These are phyloP conservation scores for Ceriops tagal DNA, from an alignment of 345 rosid species.

Conservation along the genomic window DNA sequence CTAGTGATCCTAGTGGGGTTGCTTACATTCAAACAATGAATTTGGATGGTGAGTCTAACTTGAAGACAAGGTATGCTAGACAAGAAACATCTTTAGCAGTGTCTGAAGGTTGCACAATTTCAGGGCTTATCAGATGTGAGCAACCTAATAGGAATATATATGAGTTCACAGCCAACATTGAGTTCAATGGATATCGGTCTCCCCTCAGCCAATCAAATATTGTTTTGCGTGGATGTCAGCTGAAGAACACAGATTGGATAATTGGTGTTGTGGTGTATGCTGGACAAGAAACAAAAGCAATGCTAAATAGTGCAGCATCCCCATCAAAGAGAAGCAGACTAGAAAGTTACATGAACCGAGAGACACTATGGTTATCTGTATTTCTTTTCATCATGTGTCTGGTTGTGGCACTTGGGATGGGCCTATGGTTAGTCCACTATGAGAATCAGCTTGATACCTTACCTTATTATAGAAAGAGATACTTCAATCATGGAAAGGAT, in stretches of 20 bases:
- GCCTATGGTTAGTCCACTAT: constrained; percentile 55
- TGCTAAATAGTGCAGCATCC: constrained; percentile 71
- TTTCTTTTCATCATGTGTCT: constrained; percentile 65
- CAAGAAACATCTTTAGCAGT: constrained; percentile 53
- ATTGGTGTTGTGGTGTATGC: constrained; percentile 73
- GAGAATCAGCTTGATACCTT: constrained; percentile 53
- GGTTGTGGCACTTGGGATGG: constrained; percentile 62
- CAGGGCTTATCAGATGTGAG: constrained; percentile 70
- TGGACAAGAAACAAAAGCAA: constrained; percentile 82
- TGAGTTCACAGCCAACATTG: constrained; percentile 75
- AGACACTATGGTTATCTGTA: constrained; percentile 62
- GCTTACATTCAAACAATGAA: constrained; percentile 81
- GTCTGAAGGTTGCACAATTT: constrained; percentile 37
- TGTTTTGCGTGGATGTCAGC: constrained; percentile 73
- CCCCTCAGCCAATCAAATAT: constrained; percentile 73
- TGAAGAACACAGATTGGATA: constrained; percentile 71
- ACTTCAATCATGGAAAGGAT: constrained; percentile 44
- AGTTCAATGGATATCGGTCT: constrained; percentile 49
- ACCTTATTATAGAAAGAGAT: constrained; percentile 64
- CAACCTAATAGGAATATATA: constrained; percentile 76
- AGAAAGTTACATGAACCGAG: constrained; percentile 75
- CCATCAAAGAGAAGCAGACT: constrained; percentile 74
- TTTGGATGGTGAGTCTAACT: constrained; percentile 75
- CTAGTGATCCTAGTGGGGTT: constrained; percentile 71
- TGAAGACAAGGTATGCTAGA: constrained; percentile 75